These are phyloP conservation scores for Neurospora sp. DNA, from an alignment of 2,329 filamentous ascomycete genomes.

Conservation along the genomic window DNA sequence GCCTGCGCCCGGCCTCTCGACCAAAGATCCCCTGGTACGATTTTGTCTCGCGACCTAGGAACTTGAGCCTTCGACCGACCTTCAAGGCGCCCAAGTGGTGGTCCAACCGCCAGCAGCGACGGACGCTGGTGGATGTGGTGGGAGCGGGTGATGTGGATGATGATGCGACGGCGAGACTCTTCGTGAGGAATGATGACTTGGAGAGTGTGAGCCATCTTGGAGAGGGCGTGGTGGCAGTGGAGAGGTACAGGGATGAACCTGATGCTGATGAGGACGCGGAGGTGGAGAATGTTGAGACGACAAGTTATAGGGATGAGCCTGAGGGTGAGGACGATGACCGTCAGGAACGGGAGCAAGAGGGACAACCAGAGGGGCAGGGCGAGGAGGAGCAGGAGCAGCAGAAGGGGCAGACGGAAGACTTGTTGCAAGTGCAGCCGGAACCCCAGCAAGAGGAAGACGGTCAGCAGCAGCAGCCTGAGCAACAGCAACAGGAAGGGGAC, in stretches of 20 bases:
- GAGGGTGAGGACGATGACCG: background rate
- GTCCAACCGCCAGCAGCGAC: background rate
- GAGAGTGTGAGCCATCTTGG: background rate
- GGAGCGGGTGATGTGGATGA: background rate
- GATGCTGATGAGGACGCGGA: background rate
- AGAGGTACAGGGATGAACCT: background rate
- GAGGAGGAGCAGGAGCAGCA: background rate
- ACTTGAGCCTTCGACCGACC: background rate
- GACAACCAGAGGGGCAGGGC: background rate
- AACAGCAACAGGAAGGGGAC: background rate
- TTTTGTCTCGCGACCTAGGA: slow-evolving; percentile 10
- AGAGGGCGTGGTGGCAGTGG: background rate
- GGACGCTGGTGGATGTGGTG: background rate
- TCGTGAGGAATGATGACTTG: background rate
- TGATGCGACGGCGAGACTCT: background rate
- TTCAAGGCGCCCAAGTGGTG: background rate
- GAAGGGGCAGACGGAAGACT: background rate
- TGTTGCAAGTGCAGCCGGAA: background rate
- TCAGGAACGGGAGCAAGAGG: background rate
- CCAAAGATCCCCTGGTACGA: slow-evolving; percentile 27
- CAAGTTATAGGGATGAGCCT: background rate
- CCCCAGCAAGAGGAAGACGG: background rate
- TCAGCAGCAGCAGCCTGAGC: background rate
- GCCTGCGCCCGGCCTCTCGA: slow-evolving; percentile 26
- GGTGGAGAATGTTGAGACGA: background rate